Evolutionary conservation across 352 stramenopile genomes (phyloP), one percentile per base, ranked within the genome.

Genomic region (Phytophthora macrochlamydospora): DNA sequence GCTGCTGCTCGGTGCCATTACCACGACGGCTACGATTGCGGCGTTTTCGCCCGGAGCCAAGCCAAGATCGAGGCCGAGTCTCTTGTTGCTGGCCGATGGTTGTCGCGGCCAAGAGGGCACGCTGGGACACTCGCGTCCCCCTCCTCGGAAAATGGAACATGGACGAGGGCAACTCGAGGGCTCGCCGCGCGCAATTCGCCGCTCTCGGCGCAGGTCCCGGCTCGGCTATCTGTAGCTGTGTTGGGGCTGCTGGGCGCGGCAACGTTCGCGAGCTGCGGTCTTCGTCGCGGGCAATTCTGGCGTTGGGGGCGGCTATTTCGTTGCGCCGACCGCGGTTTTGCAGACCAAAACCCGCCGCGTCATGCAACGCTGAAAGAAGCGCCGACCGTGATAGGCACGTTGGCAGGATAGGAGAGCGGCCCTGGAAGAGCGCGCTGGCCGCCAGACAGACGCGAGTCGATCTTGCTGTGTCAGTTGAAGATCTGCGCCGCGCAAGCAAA

Each of bases 401-500:
- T 38, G 51, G 29, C 56, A 66, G 63, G 63, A 57, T 44, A 46
- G 59, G 55, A 55, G 62, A 67, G 61, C 51, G 28, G 4, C 11
- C n/a, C 3, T 6, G 30, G 13, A 33, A 29, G 45, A 14, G n/a
- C 18, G 9, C 18, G 48, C 24, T 7, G 9, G 9, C 11, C n/a
- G 24, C 42, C 51, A 43, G 45, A 48, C 61, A 61, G 50, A 54
- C 43, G 59, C 61, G 38, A 56, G 50, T 50, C 58, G 55, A 60
- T 59, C 67, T 62, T 63, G 18, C 18, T 24, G 62, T 71, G 65
- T 76, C 79, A 88, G 74, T 88, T 81, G 74, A 84, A 81, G 65
- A 88, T 88, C 76, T 88, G 67, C 79, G 58, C 58, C 57, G 61
- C 69, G 58, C 61, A 45, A 58, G 62, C 48, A 43, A 81, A 73